Conservation (phyloP, 768 basidiomycete species). For the Phaffia tasmanica region DNA sequence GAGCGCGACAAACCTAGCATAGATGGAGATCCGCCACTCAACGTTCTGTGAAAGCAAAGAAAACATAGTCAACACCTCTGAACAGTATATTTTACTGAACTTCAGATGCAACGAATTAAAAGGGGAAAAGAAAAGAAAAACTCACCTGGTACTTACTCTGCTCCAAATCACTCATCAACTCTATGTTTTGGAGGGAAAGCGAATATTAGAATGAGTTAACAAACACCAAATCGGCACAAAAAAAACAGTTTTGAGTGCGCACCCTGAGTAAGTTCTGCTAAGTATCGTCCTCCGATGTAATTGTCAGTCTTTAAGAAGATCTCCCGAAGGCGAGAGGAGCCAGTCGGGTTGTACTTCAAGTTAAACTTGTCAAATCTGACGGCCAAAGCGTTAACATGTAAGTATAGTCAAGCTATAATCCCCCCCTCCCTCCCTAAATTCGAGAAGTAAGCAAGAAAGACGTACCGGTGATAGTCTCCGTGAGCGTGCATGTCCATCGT, state of each 20-base stretch:
- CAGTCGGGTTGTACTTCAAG: conserved; percentile 74
- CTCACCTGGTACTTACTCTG: conserved; percentile 94
- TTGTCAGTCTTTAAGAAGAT: conserved; percentile 99
- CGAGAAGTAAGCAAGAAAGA: not conserved
- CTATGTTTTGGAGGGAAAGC: conserved; percentile 41
- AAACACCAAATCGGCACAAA: not conserved
- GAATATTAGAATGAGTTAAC: not conserved
- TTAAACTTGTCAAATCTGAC: conserved; percentile 72
- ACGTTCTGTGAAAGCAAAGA: conserved; percentile 52
- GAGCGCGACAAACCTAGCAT: conserved; percentile 51
- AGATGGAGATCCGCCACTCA: conserved; percentile 95
- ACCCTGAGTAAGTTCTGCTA: conserved; percentile 92
- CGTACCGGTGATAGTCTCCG: conserved; percentile 23
- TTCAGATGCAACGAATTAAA: not conserved
- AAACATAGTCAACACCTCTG: not conserved
- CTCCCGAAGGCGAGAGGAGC: conserved; percentile 84
- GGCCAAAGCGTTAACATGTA: conserved; percentile 34
- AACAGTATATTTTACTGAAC: not conserved
- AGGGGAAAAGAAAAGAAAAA: no score
- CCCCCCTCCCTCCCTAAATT: no score
- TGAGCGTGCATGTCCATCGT: conserved; percentile 86
- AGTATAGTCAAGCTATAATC: not conserved
- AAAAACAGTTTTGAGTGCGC: conserved; percentile 24
- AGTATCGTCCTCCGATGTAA: conserved; percentile 76
- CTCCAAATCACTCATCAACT: conserved; percentile 94